These are phyloP conservation scores for Dillenia turbinata DNA, from an alignment of 164 flowering plant species.

Conservation along the genomic window DNA sequence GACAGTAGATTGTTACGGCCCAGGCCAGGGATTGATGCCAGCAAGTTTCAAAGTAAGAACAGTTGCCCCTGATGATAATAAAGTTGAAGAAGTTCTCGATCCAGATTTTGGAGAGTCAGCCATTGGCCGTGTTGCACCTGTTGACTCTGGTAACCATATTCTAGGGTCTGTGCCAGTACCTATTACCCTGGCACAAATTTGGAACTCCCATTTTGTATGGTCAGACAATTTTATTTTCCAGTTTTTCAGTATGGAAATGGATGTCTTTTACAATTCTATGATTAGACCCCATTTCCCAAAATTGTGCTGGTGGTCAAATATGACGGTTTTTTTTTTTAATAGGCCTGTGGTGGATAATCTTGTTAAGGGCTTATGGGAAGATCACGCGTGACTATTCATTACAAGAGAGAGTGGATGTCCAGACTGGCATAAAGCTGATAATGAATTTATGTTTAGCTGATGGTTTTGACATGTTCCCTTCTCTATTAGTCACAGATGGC, in stretches of 20 bases:
- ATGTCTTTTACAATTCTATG: too few species aligned
- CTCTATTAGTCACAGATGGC: conserved; percentile 58
- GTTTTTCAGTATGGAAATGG: too few species aligned
- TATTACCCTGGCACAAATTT: too few species aligned
- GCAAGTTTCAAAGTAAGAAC: conserved; percentile 90
- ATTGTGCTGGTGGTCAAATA: too few species aligned
- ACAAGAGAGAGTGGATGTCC: conserved; percentile 61
- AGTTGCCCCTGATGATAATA: conserved; percentile 66
- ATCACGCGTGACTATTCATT: conserved; percentile 54
- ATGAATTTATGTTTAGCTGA: conserved; percentile 49
- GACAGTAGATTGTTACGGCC: conserved; percentile 95
- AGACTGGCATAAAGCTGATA: conserved; percentile 50
- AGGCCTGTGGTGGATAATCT: conserved; percentile 64
- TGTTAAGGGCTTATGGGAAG: conserved; percentile 58
- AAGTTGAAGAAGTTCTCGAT: conserved; percentile 74
- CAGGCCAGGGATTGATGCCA: conserved; percentile 96
- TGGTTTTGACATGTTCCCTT: conserved; percentile 67
- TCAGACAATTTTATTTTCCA: too few species aligned
- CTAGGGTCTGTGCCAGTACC: too few species aligned
- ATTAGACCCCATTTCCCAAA: too few species aligned
- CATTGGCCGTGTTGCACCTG: conserved; percentile 96
- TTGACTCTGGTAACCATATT: conserved; percentile 70
- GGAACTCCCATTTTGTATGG: too few species aligned
- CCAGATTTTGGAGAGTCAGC: conserved; percentile 99
- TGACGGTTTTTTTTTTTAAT: neutral